A percentile compares a stretch with the other conserved stretches of the same genome.
Conservation (phyloP, 192 early-diverging fungal genomes). For the Endogone sp. region DNA sequence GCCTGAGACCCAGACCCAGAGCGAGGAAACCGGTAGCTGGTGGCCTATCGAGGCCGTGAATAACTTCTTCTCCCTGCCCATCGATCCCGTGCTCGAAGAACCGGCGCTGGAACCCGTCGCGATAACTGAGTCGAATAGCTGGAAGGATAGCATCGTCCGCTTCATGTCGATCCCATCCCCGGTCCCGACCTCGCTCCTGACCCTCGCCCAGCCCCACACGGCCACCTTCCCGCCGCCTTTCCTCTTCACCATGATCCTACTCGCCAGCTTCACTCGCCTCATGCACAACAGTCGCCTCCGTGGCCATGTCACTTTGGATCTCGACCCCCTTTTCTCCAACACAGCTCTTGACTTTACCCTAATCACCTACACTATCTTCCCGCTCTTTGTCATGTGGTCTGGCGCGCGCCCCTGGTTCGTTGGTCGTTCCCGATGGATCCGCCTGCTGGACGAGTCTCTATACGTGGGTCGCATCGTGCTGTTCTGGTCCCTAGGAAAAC, state of each 20-base stretch:
- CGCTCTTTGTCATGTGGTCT: neutral
- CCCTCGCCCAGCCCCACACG: no score
- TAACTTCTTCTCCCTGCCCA: neutral
- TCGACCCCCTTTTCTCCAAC: neutral
- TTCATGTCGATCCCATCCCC: no score
- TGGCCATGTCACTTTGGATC: neutral
- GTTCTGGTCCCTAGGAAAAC: neutral
- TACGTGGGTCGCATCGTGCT: neutral
- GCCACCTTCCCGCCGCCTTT: no score
- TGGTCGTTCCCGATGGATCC: neutral
- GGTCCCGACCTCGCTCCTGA: no score
- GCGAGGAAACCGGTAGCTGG: no score
- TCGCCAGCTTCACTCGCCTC: no score
- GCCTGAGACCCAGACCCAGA: no score
- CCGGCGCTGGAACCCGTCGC: no score
- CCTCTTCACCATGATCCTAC: no score
- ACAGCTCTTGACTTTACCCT: neutral
- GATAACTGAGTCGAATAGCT: no score
- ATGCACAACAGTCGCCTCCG: no score
- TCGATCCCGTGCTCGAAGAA: no score
- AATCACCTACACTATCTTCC: neutral
- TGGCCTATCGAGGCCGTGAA: neutral
- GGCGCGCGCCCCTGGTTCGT: neutral
- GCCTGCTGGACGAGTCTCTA: neutral
- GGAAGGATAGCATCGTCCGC: neutral